Evolutionary conservation across 2,329 filamentous ascomycete genomes (phyloP).

Genomic region (Hymenoscyphus infarciens): DNA sequence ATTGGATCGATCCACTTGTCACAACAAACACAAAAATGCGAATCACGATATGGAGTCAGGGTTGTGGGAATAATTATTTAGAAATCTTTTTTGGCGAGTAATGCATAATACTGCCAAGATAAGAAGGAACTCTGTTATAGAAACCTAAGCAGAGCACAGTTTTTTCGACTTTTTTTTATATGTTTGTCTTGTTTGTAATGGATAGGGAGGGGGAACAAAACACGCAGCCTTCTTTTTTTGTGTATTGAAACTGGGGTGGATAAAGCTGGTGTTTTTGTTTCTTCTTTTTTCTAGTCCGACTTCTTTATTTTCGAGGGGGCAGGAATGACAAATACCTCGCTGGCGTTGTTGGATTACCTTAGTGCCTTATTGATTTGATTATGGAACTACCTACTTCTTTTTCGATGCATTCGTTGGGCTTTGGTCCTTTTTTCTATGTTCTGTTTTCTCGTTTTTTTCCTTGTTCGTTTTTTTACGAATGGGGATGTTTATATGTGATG

Average conservation of each 20-base stretch:
- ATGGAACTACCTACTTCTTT: background rate
- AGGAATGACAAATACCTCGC: background rate
- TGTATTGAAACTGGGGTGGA: background rate
- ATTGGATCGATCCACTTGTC: background rate
- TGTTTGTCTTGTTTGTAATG: background rate
- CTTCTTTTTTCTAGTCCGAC: background rate
- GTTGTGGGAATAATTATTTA: background rate
- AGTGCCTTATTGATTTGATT: background rate
- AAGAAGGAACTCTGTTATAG: background rate
- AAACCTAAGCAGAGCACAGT: background rate
- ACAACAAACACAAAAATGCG: conserved; percentile 8
- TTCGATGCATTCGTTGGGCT: background rate
- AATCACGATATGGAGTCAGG: conserved; percentile 8
- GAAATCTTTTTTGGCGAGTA: background rate
- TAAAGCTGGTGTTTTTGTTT: background rate
- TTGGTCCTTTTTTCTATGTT: background rate
- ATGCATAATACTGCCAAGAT: background rate
- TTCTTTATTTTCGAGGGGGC: background rate
- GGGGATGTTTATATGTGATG: no score
- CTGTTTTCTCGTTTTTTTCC: no score
- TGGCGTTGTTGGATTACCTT: conserved; percentile 2
- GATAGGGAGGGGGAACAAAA: background rate
- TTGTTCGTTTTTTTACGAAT: no score
- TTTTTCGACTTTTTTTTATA: background rate
- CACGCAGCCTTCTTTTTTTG: background rate